phyloP scores from a whole-genome alignment of 2,329 filamentous ascomycete species.

The Escovopsis weberi region DNA sequence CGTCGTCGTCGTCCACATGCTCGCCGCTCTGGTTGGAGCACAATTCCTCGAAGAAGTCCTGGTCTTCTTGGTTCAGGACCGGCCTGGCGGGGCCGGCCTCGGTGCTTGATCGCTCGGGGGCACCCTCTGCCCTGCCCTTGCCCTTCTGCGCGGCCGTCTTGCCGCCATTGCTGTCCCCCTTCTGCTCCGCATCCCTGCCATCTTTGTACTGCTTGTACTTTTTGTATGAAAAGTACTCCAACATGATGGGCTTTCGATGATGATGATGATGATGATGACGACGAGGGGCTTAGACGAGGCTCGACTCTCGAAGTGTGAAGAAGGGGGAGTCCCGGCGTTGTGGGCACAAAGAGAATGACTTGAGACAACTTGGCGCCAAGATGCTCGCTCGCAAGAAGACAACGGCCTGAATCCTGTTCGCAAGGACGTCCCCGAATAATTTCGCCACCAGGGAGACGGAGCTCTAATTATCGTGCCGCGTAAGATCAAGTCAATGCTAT shows the following conservation, averaged over 20 bases:
- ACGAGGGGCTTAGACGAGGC: neutral
- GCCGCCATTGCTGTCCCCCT: neutral
- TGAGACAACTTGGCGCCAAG: neutral
- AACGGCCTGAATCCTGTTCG: no score
- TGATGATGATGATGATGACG: neutral
- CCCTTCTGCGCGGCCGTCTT: neutral
- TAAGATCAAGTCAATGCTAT: no score
- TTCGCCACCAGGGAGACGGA: no score
- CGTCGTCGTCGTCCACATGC: conserved; percentile 14
- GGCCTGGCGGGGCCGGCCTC: conserved; percentile 18
- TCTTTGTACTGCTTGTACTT: conserved; percentile 44
- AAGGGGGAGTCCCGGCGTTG: no score
- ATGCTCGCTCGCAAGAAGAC: neutral
- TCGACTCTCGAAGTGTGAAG: no score
- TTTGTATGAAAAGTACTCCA: conserved; percentile 49
- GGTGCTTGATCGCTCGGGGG: conserved; percentile 9
- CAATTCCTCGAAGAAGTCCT: conserved; percentile 42
- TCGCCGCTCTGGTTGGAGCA: conserved; percentile 18
- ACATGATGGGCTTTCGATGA: conserved; percentile 27
- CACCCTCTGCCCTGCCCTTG: conserved; percentile 3
- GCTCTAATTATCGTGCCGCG: no score
- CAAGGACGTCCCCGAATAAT: no score
- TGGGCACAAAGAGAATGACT: no score
- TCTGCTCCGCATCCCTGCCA: conserved; percentile 7
- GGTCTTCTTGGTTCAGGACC: conserved; percentile 41